Evolutionary conservation across 148 eudicot genomes (phyloP).

Genomic region (Rhododendron williamsianum): DNA sequence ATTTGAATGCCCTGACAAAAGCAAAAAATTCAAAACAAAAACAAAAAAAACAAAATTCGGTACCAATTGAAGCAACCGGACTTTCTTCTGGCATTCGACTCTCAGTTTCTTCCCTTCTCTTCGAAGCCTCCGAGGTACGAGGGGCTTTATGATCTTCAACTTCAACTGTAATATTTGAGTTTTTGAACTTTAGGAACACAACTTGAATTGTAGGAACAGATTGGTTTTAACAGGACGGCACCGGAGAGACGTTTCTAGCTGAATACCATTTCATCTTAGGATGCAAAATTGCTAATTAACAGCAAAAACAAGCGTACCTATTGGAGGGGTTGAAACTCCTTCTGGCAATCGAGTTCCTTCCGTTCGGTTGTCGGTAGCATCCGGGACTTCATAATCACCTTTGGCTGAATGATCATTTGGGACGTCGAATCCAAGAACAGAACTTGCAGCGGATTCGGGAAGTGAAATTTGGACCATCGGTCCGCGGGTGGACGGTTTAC

Average conservation of each 20-base stretch:
- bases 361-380: background rate
- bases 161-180: background rate
- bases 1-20: background rate
- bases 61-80: background rate
- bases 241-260: no score
- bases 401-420: background rate
- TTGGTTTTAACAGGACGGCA: no score
- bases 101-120: background rate
- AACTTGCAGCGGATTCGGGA: background rate
- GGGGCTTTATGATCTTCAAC: background rate
- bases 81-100: background rate
- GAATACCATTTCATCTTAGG: no score
- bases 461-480: background rate
- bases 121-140: background rate
- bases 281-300: no score
- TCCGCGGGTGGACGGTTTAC: background rate
- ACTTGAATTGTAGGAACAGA: no score
- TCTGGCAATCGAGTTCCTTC: background rate
- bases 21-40: background rate
- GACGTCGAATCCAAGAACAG: background rate
- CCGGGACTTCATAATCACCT: background rate
- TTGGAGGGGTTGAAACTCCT: background rate
- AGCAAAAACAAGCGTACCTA: background rate
- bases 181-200: background rate
- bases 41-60: background rate